These are phyloP conservation scores for Umbelopsis sp. DNA, from an alignment of 192 early-diverging fungal genomes.

Conservation along the genomic window DNA sequence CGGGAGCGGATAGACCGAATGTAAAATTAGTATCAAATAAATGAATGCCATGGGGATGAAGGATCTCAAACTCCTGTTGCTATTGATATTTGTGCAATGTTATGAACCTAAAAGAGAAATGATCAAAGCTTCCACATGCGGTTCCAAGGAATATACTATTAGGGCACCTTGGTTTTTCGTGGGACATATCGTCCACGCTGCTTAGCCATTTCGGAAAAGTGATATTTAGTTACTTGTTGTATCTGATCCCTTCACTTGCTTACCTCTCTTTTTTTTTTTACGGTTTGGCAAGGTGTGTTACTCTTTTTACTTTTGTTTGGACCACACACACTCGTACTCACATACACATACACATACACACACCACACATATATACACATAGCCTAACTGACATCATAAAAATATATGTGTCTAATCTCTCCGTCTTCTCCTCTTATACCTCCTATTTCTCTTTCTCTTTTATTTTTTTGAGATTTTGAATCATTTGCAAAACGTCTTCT, in stretches of 20 bases:
- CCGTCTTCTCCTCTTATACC: not conserved
- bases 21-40: not conserved
- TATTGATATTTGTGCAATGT: constrained; percentile 14
- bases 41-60: not conserved
- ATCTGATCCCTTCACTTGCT: not conserved
- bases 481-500: not conserved
- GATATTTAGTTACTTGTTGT: constrained; percentile 1
- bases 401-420: too few relatives aligned
- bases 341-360: too few relatives aligned
- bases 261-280: not conserved
- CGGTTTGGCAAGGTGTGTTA: not conserved
- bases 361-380: too few relatives aligned
- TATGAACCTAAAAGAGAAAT: constrained; percentile 9
- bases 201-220: not conserved
- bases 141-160: not conserved
- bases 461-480: not conserved
- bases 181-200: not conserved
- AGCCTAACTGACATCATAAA: too few relatives aligned
- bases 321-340: too few relatives aligned
- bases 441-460: constrained; percentile 17
- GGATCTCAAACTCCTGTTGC: not conserved
- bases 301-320: too few relatives aligned
- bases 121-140: constrained; percentile 17
- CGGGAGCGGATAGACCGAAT: not conserved
- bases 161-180: constrained; percentile 6